Conservation (phyloP, 345 rosid genomes). For the Corymbia maculata region DNA sequence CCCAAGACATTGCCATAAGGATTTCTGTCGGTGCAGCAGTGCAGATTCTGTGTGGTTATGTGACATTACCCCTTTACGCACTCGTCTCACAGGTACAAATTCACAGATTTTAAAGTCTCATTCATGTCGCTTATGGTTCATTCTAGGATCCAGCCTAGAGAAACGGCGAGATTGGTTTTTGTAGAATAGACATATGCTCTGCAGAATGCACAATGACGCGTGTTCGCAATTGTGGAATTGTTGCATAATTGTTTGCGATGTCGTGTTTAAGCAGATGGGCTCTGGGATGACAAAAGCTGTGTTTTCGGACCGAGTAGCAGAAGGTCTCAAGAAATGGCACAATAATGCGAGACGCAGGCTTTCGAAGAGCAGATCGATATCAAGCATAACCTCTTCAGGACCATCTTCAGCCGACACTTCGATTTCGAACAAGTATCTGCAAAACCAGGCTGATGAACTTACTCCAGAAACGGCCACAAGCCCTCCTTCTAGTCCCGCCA, state of each 20-base stretch:
- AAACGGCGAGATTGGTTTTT: not conserved
- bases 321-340: slow-evolving; percentile 12
- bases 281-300: slow-evolving; percentile 2
- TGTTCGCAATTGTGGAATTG: not conserved
- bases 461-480: not conserved
- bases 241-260: not conserved
- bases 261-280: slow-evolving; percentile 11
- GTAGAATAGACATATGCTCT: not conserved
- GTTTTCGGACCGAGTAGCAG: not conserved
- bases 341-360: not conserved
- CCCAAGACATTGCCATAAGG: slow-evolving; percentile 4
- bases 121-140: not conserved
- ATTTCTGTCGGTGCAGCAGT: slow-evolving; percentile 1
- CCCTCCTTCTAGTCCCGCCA: not conserved
- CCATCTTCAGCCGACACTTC: not conserved
- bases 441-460: not conserved
- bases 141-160: not conserved
- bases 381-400: not conserved
- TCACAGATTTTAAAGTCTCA: not conserved
- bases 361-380: not conserved
- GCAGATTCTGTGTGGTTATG: slow-evolving; percentile 19
- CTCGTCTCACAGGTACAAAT: slow-evolving; percentile 12
- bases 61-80: slow-evolving; percentile 21
- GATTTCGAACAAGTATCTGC: not conserved
- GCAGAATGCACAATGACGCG: not conserved